A percentile compares a stretch with the other conserved stretches of the same genome.
Conservation (phyloP, 2,329 filamentous ascomycete species). For the Paracorniculantispora psalliotae region DNA sequence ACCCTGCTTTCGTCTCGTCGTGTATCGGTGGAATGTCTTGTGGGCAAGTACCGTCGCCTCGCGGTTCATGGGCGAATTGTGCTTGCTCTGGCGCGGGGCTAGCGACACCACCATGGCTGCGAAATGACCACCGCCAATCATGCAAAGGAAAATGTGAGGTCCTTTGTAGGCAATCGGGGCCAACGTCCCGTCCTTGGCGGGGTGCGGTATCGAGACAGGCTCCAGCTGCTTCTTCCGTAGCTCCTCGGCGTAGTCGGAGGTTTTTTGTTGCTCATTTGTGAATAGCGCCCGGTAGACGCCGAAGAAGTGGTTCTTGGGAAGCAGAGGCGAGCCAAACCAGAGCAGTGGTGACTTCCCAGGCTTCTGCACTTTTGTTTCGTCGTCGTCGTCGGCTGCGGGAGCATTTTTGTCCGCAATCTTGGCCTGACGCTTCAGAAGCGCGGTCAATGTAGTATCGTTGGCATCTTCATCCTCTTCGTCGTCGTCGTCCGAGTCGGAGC, state of each 20-base stretch:
- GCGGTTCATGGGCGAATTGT: constrained; percentile 67
- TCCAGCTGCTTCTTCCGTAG: constrained; percentile 73
- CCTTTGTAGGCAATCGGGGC: constrained; percentile 56
- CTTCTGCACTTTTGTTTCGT: constrained; percentile 43
- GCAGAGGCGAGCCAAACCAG: constrained; percentile 74
- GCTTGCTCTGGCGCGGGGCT: constrained; percentile 71
- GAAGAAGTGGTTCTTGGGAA: constrained; percentile 75
- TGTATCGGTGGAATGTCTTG: constrained; percentile 97
- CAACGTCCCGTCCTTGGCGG: constrained; percentile 53
- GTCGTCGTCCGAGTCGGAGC: constrained; percentile 69
- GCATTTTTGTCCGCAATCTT: constrained; percentile 54
- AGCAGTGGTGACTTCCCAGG: constrained; percentile 69
- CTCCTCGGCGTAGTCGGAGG: constrained; percentile 57
- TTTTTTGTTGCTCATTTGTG: constrained; percentile 62
- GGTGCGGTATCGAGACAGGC: constrained; percentile 50
- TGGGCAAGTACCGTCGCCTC: constrained; percentile 87
- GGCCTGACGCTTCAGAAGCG: constrained; percentile 78
- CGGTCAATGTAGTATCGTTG: constrained; percentile 66
- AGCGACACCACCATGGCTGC: constrained; percentile 93
- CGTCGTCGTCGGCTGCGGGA: constrained; percentile 47
- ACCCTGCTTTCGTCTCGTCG: constrained; percentile 91
- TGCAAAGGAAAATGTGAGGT: constrained; percentile 91
- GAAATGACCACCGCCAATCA: constrained; percentile 98
- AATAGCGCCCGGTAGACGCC: constrained; percentile 84
- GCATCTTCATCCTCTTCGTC: constrained; percentile 59